Base-by-base conservation (phyloP, 495 filamentous ascomycete species). In the Articulospora tetracladia region DNA sequence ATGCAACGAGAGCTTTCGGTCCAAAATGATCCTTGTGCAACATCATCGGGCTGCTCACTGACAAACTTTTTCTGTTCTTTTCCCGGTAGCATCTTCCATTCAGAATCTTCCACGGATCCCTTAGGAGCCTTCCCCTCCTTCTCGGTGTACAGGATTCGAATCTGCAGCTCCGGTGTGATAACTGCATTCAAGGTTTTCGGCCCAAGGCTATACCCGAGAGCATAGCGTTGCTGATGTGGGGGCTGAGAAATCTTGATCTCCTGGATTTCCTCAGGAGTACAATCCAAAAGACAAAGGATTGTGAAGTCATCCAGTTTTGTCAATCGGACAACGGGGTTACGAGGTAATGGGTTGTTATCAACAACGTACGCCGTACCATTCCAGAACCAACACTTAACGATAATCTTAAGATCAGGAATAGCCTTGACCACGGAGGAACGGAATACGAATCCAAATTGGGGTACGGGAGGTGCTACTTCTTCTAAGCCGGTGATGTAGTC, bases 151-250 rank as follows among this genome's bases (percentile, higher is more conserved):
- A 50, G 10, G 6, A 50, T 50, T 13, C 25, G 20, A n/a, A 50
- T 27, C 17, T 50, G 6, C 22, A 50, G 23, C 4, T 26, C 23
- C 6, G 25, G 22, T 6, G 4, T 24, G 25, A 50, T 50, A 2
- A 25, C 17, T 4, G 20, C 25, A 50, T 50, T n/a, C 10, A 50
- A 6, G n/a, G 15, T 44, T 25, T 50, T 27, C 2, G 47, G 47
- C 10, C 25, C 25, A 6, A 50, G 25, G 12, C 12, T 25, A 10
- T 3, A 2, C 11, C 51, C 51, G 2, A 53, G 24, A 8, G 49
- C 27, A 44, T 48, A 59, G 1, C 48, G 44, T 30, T 60, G 58
- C 34, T 60, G 58, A 32, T 60, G 58, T 20, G 49, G 36, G 10
- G 58, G 58, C 32, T 60, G 58, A 0, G 50, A 15, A 3, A 60